Evolutionary conservation across 2,329 filamentous ascomycete species (phyloP).

Genomic region (Epichloe bromicola): DNA sequence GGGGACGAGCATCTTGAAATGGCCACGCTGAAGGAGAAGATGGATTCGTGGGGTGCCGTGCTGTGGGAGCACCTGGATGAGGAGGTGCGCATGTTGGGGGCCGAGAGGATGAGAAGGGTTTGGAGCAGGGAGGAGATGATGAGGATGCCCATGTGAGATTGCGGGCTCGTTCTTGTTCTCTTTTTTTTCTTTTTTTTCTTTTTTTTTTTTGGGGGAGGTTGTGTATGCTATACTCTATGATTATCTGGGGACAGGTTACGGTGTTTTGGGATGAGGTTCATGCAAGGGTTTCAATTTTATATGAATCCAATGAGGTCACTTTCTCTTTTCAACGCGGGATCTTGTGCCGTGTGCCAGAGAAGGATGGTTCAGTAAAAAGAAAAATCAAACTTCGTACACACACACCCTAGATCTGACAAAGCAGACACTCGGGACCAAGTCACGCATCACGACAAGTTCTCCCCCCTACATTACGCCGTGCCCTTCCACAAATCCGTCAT

Average conservation of each 20-base stretch:
- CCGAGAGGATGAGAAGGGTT: slow-evolving; percentile 78
- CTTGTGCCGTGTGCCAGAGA: too few relatives aligned
- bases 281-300: too few relatives aligned
- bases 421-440: not conserved
- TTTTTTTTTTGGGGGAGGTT: too few relatives aligned
- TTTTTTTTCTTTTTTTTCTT: too few relatives aligned
- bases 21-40: slow-evolving; percentile 49
- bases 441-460: not conserved
- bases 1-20: slow-evolving; percentile 50
- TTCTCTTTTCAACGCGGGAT: too few relatives aligned
- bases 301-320: too few relatives aligned
- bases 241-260: too few relatives aligned
- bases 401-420: too few relatives aligned
- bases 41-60: slow-evolving; percentile 69
- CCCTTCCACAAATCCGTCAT: slow-evolving; percentile 33
- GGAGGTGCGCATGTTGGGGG: slow-evolving; percentile 62
- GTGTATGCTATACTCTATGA: too few relatives aligned
- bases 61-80: slow-evolving; percentile 75
- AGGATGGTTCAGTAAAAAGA: not conserved
- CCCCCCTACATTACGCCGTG: slow-evolving; percentile 14
- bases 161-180: too few relatives aligned
- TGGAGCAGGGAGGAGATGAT: slow-evolving; percentile 68
- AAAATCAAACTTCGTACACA: not conserved
- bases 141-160: slow-evolving; percentile 49
- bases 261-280: too few relatives aligned